These are phyloP conservation scores for Botrytis sinoallii DNA, from an alignment of 2,329 filamentous ascomycete genomes.

Conservation along the genomic window DNA sequence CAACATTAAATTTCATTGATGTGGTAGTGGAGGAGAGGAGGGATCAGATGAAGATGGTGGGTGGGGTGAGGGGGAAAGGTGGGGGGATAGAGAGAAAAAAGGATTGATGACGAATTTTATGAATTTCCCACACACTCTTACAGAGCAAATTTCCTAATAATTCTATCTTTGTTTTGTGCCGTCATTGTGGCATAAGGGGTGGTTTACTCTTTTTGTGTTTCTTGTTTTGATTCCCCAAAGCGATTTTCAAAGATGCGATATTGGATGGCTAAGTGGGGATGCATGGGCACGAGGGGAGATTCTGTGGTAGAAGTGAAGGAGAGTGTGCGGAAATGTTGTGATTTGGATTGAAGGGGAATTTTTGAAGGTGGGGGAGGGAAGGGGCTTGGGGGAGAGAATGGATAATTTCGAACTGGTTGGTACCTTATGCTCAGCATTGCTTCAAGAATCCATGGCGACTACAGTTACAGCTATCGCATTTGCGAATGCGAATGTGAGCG, in stretches of 20 bases:
- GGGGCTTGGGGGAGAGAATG: background rate
- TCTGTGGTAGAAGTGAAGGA: background rate
- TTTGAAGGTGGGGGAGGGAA: background rate
- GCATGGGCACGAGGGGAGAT: background rate
- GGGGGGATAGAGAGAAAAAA: background rate
- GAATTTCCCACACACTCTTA: conserved; percentile 2
- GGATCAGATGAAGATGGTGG: background rate
- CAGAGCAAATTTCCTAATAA: conserved; percentile 5
- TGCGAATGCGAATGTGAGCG: background rate
- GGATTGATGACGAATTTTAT: conserved; percentile 17
- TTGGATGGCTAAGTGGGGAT: background rate
- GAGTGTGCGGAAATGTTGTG: no score
- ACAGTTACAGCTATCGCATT: background rate
- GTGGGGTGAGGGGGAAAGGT: background rate
- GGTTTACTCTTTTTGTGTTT: background rate
- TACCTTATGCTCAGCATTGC: background rate
- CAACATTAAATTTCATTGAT: conserved; percentile 6
- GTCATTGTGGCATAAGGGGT: background rate
- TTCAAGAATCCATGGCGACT: background rate
- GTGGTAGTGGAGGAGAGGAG: background rate
- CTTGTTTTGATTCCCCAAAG: conserved; percentile 10
- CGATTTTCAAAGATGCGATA: background rate
- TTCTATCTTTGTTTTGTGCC: background rate
- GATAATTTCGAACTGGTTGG: background rate
- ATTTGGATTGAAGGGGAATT: background rate